Base-by-base conservation (phyloP, 2,329 filamentous ascomycete species). In the Fusarium siculi region DNA sequence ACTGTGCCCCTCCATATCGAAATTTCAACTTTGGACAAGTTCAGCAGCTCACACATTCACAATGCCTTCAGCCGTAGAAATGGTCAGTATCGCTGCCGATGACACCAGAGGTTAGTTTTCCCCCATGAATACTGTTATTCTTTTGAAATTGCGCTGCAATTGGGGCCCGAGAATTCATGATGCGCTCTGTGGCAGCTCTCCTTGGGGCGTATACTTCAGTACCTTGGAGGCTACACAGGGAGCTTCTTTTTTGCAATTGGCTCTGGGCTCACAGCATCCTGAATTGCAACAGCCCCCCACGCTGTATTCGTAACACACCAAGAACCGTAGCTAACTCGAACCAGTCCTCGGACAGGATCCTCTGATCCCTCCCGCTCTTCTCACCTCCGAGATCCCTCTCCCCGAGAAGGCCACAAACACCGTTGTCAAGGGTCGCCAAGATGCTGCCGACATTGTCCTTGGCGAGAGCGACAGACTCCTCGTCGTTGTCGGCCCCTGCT, bases 341-440 rank as follows among this genome's bases (percentile, higher is more conserved):
- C n/a, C 67, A 98, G 96, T 98, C 84, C 87, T 97, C 81, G 95
- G 95, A 76, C 96, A 98, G 88, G 95, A 98, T 84, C 94, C 96
- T 79, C 87, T 98, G 80, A 96, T 97, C 81, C 92, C 94, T 53
- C 96, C 96, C 47, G 92, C 93, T 76, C 90, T 97, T 76, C 92
- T 98, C 79, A 91, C 94, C 81, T 90, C 92, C 70, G 95, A 98
- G 84, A 92, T 98, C 77, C 94, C 95, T 80, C 89, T 91, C 82
- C 86, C 90, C 79, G 81, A 87, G 78, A 77, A 84, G 66, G 91
- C 91, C 62, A 85, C 92, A 70, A 83, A 91, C 76, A 93, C 93
- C 10, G 92, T 95, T 43, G 83, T 94, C 76, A 90, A 90, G 83
- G 92, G 92, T 76, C 90, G 93, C 76, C 89, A 87, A 77, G 89